phyloP scores from a whole-genome alignment of 2,329 filamentous ascomycete species.

The Myotisia sp. region DNA sequence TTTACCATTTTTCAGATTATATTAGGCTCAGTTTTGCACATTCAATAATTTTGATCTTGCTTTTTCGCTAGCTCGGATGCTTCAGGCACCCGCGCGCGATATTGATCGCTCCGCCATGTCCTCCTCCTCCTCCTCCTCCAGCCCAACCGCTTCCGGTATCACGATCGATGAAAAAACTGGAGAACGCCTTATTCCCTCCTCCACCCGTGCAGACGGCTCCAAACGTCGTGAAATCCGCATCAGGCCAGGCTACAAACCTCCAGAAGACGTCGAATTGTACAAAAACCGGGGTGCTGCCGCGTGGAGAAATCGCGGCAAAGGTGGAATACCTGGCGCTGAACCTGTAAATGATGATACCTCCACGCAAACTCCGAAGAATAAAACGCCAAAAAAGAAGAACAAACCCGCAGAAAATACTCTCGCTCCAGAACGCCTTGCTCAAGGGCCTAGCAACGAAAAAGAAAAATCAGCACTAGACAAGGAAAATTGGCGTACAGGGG shows the following conservation, averaged over 20 bases:
- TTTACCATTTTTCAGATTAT: no score
- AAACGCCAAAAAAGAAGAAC: constrained; percentile 57
- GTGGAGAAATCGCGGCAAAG: constrained; percentile 60
- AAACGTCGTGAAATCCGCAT: constrained; percentile 92
- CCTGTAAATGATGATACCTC: constrained; percentile 39
- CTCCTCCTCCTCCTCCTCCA: no score
- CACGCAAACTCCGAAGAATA: constrained; percentile 34
- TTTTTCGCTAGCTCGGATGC: no score
- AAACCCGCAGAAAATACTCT: constrained; percentile 47
- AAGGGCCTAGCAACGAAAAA: constrained; percentile 31
- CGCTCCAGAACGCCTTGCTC: no score
- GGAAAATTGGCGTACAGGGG: constrained; percentile 21
- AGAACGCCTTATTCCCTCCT: constrained; percentile 78
- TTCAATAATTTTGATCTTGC: no score
- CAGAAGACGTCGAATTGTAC: constrained; percentile 92
- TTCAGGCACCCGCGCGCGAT: no score
- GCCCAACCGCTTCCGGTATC: constrained; percentile 54
- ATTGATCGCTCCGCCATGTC: constrained; percentile 32
- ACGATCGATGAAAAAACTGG: constrained; percentile 62
- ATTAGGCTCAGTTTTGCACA: no score
- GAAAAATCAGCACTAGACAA: constrained; percentile 12
- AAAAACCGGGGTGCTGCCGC: constrained; percentile 79
- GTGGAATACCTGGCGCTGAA: constrained; percentile 62
- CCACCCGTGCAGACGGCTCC: constrained; percentile 70
- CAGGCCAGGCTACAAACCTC: constrained; percentile 79